Percentiles rank a stretch among this genome's conserved stretches.
These are phyloP conservation scores for Penicillium nucicola DNA, from an alignment of 495 filamentous ascomycete species.

Conservation along the genomic window DNA sequence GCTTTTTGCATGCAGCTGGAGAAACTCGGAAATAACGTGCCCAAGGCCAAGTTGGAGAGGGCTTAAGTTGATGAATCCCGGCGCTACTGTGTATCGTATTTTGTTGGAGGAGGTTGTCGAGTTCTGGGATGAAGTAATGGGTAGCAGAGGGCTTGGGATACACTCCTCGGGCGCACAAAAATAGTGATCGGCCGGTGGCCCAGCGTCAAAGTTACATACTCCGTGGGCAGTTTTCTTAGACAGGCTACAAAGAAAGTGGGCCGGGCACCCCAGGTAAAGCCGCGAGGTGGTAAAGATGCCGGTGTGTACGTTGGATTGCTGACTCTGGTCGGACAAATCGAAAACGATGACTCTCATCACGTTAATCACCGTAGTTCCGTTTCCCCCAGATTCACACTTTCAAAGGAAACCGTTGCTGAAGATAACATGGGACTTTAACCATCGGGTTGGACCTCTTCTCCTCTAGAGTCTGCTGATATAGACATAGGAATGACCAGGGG, in stretches of 20 bases:
- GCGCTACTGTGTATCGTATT: conserved; percentile 3
- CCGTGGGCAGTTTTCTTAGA: background rate
- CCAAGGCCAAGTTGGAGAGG: conserved; percentile 5
- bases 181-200: conserved; percentile 12
- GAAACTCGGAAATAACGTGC: conserved; percentile 6
- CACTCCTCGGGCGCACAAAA: conserved; percentile 18
- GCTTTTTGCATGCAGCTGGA: background rate
- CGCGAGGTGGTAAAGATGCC: background rate
- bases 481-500: too few species aligned
- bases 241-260: conserved; percentile 6
- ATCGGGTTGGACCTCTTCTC: too few species aligned
- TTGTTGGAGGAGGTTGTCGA: background rate
- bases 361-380: background rate
- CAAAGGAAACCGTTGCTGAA: background rate
- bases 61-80: conserved; percentile 10
- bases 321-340: conserved; percentile 1
- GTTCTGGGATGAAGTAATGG: background rate
- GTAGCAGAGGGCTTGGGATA: conserved; percentile 7
- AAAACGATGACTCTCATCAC: background rate
- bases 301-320: conserved; percentile 2
- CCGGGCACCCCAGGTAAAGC: conserved; percentile 4
- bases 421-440: too few species aligned
- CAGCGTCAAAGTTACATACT: conserved; percentile 13
- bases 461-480: too few species aligned
- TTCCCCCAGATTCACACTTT: background rate